phyloP scores from a whole-genome alignment of 2,329 filamentous ascomycete genomes.

The Lecanicillium sp. region DNA sequence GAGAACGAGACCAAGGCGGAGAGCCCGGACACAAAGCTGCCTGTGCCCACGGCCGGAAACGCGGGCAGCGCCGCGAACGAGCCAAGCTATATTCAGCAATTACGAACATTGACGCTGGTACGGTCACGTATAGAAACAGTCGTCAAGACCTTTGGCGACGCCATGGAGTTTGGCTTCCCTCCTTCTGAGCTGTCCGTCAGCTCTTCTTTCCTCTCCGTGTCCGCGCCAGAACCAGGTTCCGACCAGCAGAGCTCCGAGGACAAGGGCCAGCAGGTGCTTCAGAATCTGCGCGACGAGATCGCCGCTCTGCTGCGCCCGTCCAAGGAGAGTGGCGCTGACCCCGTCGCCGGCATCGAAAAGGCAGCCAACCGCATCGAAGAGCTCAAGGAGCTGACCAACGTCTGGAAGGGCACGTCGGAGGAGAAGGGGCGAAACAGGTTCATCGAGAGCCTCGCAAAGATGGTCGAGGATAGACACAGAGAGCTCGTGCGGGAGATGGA shows the following conservation, averaged over 20 bases:
- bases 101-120: conserved; percentile 78
- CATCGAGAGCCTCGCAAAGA: conserved; percentile 72
- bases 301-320: conserved; percentile 53
- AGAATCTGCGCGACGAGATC: conserved; percentile 66
- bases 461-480: conserved; percentile 69
- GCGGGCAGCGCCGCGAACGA: conserved; percentile 32
- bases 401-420: conserved; percentile 95
- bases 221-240: conserved; percentile 68
- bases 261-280: conserved; percentile 77
- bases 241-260: conserved; percentile 67
- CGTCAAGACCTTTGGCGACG: conserved; percentile 86
- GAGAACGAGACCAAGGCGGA: conserved; percentile 15
- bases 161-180: conserved; percentile 91
- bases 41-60: neutral
- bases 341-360: conserved; percentile 62
- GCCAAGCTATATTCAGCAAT: conserved; percentile 65
- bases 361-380: conserved; percentile 70
- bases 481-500: conserved; percentile 49
- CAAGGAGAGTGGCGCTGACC: conserved; percentile 37
- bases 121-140: conserved; percentile 81
- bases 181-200: conserved; percentile 79
- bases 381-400: conserved; percentile 65
- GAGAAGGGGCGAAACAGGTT: conserved; percentile 79
- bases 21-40: conserved; percentile 2
- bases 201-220: conserved; percentile 84